phyloP scores from a whole-genome alignment of 2,329 filamentous ascomycete species.

The Ceratocystiopsis minuta region DNA sequence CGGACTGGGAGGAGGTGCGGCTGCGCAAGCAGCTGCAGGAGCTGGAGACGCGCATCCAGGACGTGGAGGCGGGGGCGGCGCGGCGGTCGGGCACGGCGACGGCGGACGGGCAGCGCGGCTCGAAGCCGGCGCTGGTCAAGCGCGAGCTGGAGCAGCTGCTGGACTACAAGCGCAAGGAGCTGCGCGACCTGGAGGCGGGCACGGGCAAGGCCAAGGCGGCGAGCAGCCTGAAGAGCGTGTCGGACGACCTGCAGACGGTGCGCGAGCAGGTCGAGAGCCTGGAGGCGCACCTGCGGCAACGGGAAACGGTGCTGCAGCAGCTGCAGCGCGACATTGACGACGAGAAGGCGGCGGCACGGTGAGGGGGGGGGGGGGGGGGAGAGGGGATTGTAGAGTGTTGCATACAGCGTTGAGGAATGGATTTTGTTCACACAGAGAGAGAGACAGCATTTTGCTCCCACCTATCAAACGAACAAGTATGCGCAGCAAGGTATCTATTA shows the following conservation, averaged over 20 bases:
- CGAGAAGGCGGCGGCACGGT: slow-evolving; percentile 38
- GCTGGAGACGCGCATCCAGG: slow-evolving; percentile 70
- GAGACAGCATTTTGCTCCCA: too few species aligned
- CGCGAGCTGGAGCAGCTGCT: slow-evolving; percentile 83
- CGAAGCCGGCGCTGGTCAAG: slow-evolving; percentile 82
- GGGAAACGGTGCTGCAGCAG: slow-evolving; percentile 59
- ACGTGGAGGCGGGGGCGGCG: slow-evolving; percentile 56
- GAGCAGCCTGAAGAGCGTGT: slow-evolving; percentile 54
- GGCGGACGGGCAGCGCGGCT: slow-evolving; percentile 44
- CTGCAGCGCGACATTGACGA: slow-evolving; percentile 66
- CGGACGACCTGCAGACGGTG: slow-evolving; percentile 78
- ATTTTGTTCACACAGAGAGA: too few species aligned
- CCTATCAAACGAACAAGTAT: too few species aligned
- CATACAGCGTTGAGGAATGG: too few species aligned
- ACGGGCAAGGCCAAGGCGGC: slow-evolving; percentile 51
- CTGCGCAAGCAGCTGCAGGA: slow-evolving; percentile 84
- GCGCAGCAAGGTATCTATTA: too few species aligned
- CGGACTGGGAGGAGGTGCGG: slow-evolving; percentile 95
- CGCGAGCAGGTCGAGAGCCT: slow-evolving; percentile 85
- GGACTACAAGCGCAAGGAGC: slow-evolving; percentile 77
- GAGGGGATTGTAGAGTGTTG: too few species aligned
- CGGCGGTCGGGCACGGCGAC: slow-evolving; percentile 14
- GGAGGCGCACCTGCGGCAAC: slow-evolving; percentile 60
- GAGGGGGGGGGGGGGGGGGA: background rate
- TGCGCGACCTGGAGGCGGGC: slow-evolving; percentile 58